Evolutionary conservation across 108 stramenopile genomes (phyloP).

Genomic region (Mayamaea pseudoterrestris): DNA sequence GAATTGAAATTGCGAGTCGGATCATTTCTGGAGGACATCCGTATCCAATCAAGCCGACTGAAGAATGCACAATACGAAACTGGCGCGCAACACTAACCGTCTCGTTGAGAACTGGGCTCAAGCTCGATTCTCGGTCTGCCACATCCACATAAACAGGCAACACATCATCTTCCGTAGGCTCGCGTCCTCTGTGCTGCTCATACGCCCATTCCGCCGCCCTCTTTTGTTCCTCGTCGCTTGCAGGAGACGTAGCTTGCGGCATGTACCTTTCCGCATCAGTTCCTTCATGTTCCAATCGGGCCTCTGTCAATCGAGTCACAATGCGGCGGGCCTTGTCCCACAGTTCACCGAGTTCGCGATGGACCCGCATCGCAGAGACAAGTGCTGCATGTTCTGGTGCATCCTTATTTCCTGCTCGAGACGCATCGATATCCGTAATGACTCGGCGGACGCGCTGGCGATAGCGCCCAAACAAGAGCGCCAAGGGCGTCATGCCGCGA

Average conservation of each 20-base stretch:
- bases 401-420: conserved; percentile 3
- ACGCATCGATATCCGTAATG: conserved; percentile 4
- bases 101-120: background rate
- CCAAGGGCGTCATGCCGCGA: conserved; percentile 26
- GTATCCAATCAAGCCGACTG: conserved; percentile 31
- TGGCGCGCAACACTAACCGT: background rate
- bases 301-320: conserved; percentile 16
- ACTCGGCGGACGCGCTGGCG: conserved; percentile 23
- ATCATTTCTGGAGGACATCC: conserved; percentile 41
- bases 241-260: background rate
- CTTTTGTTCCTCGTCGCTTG: conserved; percentile 1
- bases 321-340: conserved; percentile 31
- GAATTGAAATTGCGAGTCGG: conserved; percentile 25
- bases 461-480: conserved; percentile 28
- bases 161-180: background rate
- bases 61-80: conserved; percentile 41
- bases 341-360: conserved; percentile 26
- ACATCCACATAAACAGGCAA: background rate
- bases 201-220: conserved; percentile 2
- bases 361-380: conserved; percentile 15
- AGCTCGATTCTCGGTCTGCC: background rate
- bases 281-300: conserved; percentile 11
- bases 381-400: conserved; percentile 3
- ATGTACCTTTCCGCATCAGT: background rate
- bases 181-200: background rate